phyloP scores from a whole-genome alignment of 108 stramenopile species.

The Thalassiosira profunda region DNA sequence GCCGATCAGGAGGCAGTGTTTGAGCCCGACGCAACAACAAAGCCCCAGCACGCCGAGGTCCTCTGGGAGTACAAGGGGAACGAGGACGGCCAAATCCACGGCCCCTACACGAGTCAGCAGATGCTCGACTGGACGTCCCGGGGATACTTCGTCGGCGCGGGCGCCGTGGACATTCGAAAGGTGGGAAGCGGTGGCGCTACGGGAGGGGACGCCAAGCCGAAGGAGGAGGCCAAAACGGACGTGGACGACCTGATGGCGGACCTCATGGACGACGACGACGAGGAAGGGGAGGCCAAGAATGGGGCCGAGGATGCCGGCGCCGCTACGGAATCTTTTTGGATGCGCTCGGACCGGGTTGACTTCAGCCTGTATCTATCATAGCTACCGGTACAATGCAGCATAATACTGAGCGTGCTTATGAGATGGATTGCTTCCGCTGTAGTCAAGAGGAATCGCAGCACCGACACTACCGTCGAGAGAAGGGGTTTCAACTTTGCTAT shows the following conservation, averaged over 20 bases:
- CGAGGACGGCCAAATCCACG: slow-evolving; percentile 76
- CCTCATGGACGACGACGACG: slow-evolving; percentile 59
- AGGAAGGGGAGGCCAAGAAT: background rate
- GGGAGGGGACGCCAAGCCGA: background rate
- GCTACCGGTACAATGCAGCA: background rate
- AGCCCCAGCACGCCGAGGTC: slow-evolving; percentile 11
- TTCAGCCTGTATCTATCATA: slow-evolving; percentile 34
- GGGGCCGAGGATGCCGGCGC: background rate
- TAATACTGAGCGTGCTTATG: too few species aligned
- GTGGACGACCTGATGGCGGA: slow-evolving; percentile 83
- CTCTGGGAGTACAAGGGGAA: slow-evolving; percentile 88
- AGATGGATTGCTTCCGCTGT: too few species aligned
- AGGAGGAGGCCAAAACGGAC: background rate
- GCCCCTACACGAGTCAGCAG: slow-evolving; percentile 80
- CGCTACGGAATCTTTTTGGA: slow-evolving; percentile 32
- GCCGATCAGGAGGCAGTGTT: background rate
- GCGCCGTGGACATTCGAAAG: slow-evolving; percentile 76
- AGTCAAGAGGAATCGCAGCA: too few species aligned
- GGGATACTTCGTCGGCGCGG: slow-evolving; percentile 85
- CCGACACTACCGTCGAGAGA: too few species aligned
- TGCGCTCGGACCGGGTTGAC: slow-evolving; percentile 50
- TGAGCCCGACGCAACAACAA: too few species aligned
- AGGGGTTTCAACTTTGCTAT: too few species aligned
- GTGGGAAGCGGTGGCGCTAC: slow-evolving; percentile 11
- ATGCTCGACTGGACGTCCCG: slow-evolving; percentile 81